These are phyloP conservation scores for Leccinum olivaceopallidum DNA, from an alignment of 768 basidiomycete genomes.

Conservation along the genomic window DNA sequence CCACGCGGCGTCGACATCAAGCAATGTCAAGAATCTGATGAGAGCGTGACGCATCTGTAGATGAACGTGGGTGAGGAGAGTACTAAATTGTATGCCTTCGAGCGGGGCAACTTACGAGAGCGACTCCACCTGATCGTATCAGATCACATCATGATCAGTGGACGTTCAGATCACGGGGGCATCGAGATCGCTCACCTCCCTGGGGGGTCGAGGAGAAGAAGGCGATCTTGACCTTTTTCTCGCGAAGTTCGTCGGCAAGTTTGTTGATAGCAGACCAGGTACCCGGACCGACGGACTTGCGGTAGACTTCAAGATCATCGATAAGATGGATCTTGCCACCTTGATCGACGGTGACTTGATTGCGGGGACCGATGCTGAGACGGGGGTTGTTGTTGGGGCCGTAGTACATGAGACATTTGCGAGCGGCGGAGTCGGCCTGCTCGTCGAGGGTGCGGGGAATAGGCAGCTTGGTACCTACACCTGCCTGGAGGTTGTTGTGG, in stretches of 20 bases:
- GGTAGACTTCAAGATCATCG: slow-evolving; percentile 79
- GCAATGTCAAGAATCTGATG: slow-evolving; percentile 76
- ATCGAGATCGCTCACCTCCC: slow-evolving; percentile 57
- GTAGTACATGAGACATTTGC: slow-evolving; percentile 82
- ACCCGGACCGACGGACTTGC: slow-evolving; percentile 65
- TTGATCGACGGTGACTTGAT: slow-evolving; percentile 87
- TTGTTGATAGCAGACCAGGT: slow-evolving; percentile 84
- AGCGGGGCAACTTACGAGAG: slow-evolving; percentile 60
- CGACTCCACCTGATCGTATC: slow-evolving; percentile 74
- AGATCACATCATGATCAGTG: slow-evolving; percentile 7
- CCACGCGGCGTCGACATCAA: slow-evolving; percentile 86
- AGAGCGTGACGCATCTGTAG: slow-evolving; percentile 89
- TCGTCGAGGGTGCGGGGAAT: slow-evolving; percentile 79
- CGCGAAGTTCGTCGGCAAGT: slow-evolving; percentile 80
- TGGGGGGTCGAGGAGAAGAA: slow-evolving; percentile 97
- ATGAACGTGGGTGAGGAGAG: slow-evolving; percentile 20
- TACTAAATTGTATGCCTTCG: slow-evolving; percentile 11
- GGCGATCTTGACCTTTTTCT: slow-evolving; percentile 85
- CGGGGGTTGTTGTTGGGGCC: slow-evolving; percentile 85
- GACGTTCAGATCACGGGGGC: slow-evolving; percentile 17
- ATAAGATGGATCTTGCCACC: slow-evolving; percentile 84
- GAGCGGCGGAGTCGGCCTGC: slow-evolving; percentile 83
- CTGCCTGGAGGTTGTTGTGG: slow-evolving; percentile 40
- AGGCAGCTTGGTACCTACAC: slow-evolving; percentile 59
- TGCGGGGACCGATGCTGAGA: slow-evolving; percentile 76